Evolutionary conservation across 169 alveolate genomes (phyloP).

Genomic region (Besnoitia besnoiti): DNA sequence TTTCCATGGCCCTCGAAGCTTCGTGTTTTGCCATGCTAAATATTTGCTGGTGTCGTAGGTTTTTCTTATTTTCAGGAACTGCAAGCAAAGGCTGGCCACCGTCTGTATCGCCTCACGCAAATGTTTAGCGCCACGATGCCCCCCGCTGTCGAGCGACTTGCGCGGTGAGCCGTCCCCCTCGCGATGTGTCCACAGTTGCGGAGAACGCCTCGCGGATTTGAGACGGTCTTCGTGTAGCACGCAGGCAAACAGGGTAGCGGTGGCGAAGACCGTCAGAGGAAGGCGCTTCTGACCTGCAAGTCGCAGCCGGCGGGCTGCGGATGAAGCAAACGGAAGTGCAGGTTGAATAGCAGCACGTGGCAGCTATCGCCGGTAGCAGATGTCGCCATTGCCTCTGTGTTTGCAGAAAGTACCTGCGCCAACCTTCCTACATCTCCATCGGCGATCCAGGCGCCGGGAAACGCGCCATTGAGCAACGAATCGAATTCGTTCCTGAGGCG

Average conservation of each 20-base stretch:
- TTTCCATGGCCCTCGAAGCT: not conserved
- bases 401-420: slow-evolving; percentile 83
- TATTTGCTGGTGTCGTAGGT: not conserved
- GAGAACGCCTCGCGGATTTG: too few relatives aligned
- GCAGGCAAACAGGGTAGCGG: too few relatives aligned
- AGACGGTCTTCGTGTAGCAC: too few relatives aligned
- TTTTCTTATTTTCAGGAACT: slow-evolving; percentile 76
- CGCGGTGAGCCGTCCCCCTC: too few relatives aligned
- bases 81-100: slow-evolving; percentile 88
- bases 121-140: slow-evolving; percentile 98
- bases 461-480: slow-evolving; percentile 89
- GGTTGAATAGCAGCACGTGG: too few relatives aligned
- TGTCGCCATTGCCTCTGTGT: too few relatives aligned
- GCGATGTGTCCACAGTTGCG: too few relatives aligned
- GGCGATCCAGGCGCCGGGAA: slow-evolving; percentile 97
- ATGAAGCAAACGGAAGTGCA: too few relatives aligned
- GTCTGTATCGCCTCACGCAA: slow-evolving; percentile 88
- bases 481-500: slow-evolving; percentile 90
- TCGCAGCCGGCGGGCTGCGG: too few relatives aligned
- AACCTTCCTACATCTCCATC: slow-evolving; percentile 91
- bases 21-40: not conserved
- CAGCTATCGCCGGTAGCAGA: too few relatives aligned
- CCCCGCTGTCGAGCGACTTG: slow-evolving; percentile 91
- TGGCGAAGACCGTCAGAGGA: too few relatives aligned
- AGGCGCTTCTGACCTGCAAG: too few relatives aligned